phyloP scores from a whole-genome alignment of 805 yeast genomes.

The Lachancea sp. region DNA sequence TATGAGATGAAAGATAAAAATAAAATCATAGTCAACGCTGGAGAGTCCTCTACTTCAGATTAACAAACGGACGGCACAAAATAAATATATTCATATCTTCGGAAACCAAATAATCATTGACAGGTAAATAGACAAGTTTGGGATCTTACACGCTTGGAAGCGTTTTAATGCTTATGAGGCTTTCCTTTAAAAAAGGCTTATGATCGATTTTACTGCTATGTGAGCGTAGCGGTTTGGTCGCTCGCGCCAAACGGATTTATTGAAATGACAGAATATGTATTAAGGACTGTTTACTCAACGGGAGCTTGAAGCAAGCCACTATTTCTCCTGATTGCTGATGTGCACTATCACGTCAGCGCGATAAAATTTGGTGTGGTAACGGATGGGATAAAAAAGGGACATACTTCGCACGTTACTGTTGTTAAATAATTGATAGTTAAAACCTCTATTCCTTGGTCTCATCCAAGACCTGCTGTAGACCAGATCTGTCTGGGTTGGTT shows the following conservation, averaged over 20 bases:
- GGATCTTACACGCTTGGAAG: too few species aligned
- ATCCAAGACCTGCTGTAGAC: constrained; percentile 25
- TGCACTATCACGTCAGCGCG: neutral
- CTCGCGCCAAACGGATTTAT: neutral
- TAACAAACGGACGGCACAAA: neutral
- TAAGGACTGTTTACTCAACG: neutral
- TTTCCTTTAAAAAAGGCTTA: too few species aligned
- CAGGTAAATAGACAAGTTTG: too few species aligned
- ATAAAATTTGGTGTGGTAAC: neutral
- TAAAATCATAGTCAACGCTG: constrained; percentile 3
- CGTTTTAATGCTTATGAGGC: too few species aligned
- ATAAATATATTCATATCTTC: too few species aligned
- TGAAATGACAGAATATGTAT: neutral
- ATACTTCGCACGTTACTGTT: neutral
- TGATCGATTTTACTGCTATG: too few species aligned
- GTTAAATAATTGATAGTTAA: neutral
- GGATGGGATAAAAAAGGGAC: too few species aligned
- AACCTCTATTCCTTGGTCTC: constrained; percentile 6
- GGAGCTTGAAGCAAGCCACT: neutral
- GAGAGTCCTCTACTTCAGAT: constrained; percentile 5
- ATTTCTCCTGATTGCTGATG: neutral
- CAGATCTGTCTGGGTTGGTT: constrained; percentile 38
- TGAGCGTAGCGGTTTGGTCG: neutral
- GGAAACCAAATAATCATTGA: too few species aligned
- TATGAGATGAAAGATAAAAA: constrained; percentile 6